Conservation (phyloP, 106 monocot species). For the Phalaenopsis aphrodite region DNA sequence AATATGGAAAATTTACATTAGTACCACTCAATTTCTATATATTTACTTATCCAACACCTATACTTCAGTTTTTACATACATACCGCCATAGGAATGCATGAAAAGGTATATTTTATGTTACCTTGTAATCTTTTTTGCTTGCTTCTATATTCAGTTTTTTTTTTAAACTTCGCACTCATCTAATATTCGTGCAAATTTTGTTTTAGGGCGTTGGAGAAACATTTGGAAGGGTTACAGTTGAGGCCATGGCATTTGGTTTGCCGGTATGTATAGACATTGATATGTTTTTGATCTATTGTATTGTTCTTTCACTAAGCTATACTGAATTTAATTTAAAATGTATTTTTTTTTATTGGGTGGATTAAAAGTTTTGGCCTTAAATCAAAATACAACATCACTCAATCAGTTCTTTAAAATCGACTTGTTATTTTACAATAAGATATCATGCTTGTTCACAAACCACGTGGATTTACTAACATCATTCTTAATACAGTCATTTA, state of each 20-base stretch:
- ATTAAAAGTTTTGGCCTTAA: too few species aligned
- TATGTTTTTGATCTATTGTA: background rate
- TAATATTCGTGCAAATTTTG: background rate
- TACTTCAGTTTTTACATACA: too few species aligned
- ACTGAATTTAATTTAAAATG: background rate
- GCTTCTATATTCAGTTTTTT: background rate
- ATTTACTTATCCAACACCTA: too few species aligned
- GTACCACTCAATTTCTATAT: too few species aligned
- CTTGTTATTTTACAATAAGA: background rate
- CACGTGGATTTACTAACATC: too few species aligned
- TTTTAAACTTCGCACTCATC: background rate
- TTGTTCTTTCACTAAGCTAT: background rate
- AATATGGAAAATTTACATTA: too few species aligned
- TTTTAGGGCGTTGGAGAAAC: slow-evolving; percentile 87
- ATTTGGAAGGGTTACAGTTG: slow-evolving; percentile 94
- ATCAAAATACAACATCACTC: too few species aligned
- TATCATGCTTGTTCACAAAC: background rate
- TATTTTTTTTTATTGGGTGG: too few species aligned
- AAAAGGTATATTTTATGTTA: too few species aligned
- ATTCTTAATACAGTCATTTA: too few species aligned
- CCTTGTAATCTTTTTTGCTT: background rate
- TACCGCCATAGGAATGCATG: too few species aligned
- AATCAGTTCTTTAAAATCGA: background rate
- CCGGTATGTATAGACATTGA: slow-evolving; percentile 43
- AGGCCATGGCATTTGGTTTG: slow-evolving; percentile 96